Evolutionary conservation across 139 green algal genomes (phyloP).

Genomic region (Yamagishiella unicocca): DNA sequence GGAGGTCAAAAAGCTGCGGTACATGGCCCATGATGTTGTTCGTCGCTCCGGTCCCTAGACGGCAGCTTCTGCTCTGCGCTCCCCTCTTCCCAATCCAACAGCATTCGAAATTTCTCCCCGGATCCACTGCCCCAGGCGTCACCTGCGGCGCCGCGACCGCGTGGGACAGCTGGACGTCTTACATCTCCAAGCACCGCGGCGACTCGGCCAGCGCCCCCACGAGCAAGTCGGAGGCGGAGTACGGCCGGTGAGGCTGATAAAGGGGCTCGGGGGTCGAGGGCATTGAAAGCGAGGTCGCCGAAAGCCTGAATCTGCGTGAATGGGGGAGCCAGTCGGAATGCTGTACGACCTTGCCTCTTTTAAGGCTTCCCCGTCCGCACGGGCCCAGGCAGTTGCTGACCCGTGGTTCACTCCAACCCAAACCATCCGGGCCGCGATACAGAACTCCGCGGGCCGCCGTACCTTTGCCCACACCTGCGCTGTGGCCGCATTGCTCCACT

Average conservation of each 20-base stretch:
- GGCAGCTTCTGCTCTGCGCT: neutral
- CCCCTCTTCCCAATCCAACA: neutral
- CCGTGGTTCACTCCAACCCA: too few relatives aligned
- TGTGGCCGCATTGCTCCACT: too few relatives aligned
- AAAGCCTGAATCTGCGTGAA: too few relatives aligned
- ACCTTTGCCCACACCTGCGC: too few relatives aligned
- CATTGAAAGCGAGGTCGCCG: too few relatives aligned
- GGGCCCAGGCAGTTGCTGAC: too few relatives aligned
- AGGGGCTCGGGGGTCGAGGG: neutral
- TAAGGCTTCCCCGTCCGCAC: too few relatives aligned
- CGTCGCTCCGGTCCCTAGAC: neutral
- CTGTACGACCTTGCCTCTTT: neutral
- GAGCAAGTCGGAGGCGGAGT: conserved; percentile 8
- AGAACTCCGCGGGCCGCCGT: too few relatives aligned
- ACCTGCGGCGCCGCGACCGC: conserved; percentile 21
- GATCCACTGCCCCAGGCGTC: neutral
- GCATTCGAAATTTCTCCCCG: neutral
- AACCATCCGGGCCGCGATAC: too few relatives aligned
- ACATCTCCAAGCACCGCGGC: conserved; percentile 41
- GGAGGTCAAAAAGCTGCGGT: too few relatives aligned
- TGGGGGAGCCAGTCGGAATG: neutral
- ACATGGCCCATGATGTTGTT: neutral
- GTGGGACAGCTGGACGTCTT: conserved; percentile 50
- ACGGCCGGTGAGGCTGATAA: neutral
- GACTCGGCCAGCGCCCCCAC: neutral